Conservation (phyloP, 495 filamentous ascomycete species). For the Hypoxylon lienhwacheense region DNA sequence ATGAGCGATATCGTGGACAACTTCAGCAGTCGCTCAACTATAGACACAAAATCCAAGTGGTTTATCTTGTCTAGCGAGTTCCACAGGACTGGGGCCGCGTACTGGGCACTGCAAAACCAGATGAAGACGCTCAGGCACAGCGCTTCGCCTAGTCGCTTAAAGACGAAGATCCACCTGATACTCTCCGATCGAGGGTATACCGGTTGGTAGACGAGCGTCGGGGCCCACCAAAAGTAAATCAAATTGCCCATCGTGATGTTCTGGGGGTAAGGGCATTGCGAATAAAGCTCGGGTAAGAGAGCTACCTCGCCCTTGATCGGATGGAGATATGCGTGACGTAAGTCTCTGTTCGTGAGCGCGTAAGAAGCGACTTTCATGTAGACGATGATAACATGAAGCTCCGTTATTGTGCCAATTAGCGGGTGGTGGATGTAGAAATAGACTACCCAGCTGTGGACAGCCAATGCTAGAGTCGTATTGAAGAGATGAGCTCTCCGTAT, state of each 20-base stretch:
- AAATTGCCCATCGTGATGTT: slow-evolving; percentile 89
- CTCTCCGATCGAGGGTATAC: slow-evolving; percentile 80
- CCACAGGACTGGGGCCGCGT: slow-evolving; percentile 82
- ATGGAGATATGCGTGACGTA: slow-evolving; percentile 82
- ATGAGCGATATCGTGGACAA: slow-evolving; percentile 89
- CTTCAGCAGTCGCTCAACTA: slow-evolving; percentile 89
- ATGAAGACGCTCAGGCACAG: slow-evolving; percentile 78
- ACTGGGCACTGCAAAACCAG: slow-evolving; percentile 90
- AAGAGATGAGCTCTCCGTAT: slow-evolving; percentile 77
- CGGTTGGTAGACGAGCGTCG: slow-evolving; percentile 94
- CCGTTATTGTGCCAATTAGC: slow-evolving; percentile 84
- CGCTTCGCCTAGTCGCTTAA: slow-evolving; percentile 77
- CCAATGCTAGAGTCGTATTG: slow-evolving; percentile 80
- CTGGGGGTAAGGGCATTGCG: slow-evolving; percentile 78
- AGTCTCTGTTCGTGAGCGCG: slow-evolving; percentile 93
- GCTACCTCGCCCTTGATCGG: slow-evolving; percentile 59
- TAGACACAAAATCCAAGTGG: slow-evolving; percentile 75
- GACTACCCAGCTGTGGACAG: slow-evolving; percentile 78
- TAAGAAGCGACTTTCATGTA: slow-evolving; percentile 96
- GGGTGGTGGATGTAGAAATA: slow-evolving; percentile 92
- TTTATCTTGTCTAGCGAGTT: slow-evolving; percentile 88
- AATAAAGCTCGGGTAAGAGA: slow-evolving; percentile 77
- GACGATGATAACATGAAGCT: slow-evolving; percentile 91
- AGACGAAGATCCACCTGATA: slow-evolving; percentile 84
- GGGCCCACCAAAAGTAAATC: slow-evolving; percentile 94